Base-by-base conservation (phyloP, 1,284 basidiomycete genomes). In the Microbotryomycetes sp. region DNA sequence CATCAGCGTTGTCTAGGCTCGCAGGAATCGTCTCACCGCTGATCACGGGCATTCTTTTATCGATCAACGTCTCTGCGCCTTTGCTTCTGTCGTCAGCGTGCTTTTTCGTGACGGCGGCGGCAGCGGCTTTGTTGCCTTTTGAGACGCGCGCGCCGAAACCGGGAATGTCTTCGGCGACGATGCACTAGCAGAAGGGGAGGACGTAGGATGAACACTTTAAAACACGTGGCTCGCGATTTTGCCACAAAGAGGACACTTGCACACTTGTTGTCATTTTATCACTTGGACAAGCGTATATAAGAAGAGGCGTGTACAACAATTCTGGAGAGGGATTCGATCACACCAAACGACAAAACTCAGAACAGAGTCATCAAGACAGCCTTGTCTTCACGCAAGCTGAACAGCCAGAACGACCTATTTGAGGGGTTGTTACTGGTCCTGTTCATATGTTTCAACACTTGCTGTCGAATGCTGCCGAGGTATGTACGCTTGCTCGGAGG, bases 1-100 rank as follows among this genome's bases (percentile, higher is more conserved):
- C 91, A 0, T 91, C 90, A 2, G 91, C 91, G 3, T 76, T 94
- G 1, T 91, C 88, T 23, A 81, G 91, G 74, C 84, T 94, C 85
- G 87, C 91, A 3, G 92, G 92, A 2, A 91, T 97, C 82, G 83
- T 90, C 35, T 90, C 91, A 0, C 91, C 92, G 0, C 81, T 96
- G 41, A 74, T 88, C 4, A 91, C 92, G 0, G 92, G 92, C 0
- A 73, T 80, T n/a, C 80, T 96, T 6, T 80, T 96, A 23, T 80
- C 83, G 71, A 78, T 91, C 52, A 80, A 85, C 61, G 79, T 81
- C 3, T 82, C 86, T 0, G 78, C 92, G 58, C 91, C 91, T 0
- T 85, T 96, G 41, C 88, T 90, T 69, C 80, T 82, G 23, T 87
- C 87, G 68, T 83, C 87, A 41, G 80, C 77, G 2, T 80, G 89